These are phyloP conservation scores for Ephemerocybe angulata DNA, from an alignment of 768 basidiomycete genomes.

Conservation along the genomic window DNA sequence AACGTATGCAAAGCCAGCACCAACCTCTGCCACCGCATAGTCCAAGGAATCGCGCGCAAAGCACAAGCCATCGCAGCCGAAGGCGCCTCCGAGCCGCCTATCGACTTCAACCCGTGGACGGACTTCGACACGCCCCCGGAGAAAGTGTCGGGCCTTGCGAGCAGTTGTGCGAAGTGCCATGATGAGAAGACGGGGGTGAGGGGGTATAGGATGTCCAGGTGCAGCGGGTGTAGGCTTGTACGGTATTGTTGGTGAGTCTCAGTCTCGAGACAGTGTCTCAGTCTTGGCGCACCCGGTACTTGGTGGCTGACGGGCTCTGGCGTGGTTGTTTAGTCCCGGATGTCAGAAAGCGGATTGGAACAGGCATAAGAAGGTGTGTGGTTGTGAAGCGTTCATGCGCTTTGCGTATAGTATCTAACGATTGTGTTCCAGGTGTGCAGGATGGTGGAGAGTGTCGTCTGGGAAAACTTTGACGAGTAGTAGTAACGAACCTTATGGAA, in stretches of 20 bases:
- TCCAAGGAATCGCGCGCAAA: not conserved
- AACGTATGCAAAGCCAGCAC: not conserved
- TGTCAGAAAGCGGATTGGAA: constrained; percentile 17
- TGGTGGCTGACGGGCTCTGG: not conserved
- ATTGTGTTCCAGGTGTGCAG: constrained; percentile 15
- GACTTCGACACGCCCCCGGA: not conserved
- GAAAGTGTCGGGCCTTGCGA: constrained; percentile 7
- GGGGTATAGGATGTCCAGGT: constrained; percentile 11
- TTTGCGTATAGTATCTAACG: too few relatives aligned
- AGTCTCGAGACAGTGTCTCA: not conserved
- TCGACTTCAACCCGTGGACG: not conserved
- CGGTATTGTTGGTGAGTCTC: constrained; percentile 6
- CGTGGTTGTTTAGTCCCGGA: constrained; percentile 5
- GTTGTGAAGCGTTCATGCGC: too few relatives aligned
- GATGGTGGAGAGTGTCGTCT: constrained; percentile 12
- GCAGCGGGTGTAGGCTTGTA: constrained; percentile 16
- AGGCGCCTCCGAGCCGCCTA: not conserved
- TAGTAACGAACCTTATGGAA: too few relatives aligned
- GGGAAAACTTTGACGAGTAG: constrained; percentile 11
- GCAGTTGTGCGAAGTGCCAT: constrained; percentile 15
- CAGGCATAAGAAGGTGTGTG: constrained; percentile 18
- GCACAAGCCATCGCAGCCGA: not conserved
- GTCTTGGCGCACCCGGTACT: too few relatives aligned
- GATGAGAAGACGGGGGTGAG: constrained; percentile 10
- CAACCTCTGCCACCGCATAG: not conserved